These are phyloP conservation scores for Magnusiomyces tetraspermus DNA, from an alignment of 1,139 yeast species.

Conservation along the genomic window DNA sequence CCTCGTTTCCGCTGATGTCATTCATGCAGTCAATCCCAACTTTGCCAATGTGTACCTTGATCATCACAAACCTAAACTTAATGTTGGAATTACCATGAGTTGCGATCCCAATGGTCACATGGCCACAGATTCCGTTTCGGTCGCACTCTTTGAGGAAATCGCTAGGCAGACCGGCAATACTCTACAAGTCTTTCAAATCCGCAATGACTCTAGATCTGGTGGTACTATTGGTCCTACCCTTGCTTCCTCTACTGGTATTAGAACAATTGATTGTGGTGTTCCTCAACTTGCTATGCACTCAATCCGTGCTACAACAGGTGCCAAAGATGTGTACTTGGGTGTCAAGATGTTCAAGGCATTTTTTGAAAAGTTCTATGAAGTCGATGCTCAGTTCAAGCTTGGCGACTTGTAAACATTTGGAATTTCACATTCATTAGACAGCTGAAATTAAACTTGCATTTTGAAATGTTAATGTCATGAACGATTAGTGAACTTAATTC, in stretches of 20 bases:
- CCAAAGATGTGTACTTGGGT: slow-evolving; percentile 62
- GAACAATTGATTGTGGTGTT: slow-evolving; percentile 85
- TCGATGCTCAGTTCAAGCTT: slow-evolving; percentile 27
- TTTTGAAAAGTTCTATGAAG: slow-evolving; percentile 42
- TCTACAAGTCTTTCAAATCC: slow-evolving; percentile 50
- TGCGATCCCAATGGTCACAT: slow-evolving; percentile 72
- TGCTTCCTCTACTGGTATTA: slow-evolving; percentile 75
- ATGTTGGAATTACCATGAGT: slow-evolving; percentile 61
- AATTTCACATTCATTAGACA: too few relatives aligned
- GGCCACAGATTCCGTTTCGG: slow-evolving; percentile 69
- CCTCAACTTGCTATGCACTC: slow-evolving; percentile 95
- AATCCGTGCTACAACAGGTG: slow-evolving; percentile 89
- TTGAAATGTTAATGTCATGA: neutral
- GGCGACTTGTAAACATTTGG: slow-evolving; percentile 23
- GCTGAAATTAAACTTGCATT: neutral
- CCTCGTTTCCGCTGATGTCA: slow-evolving; percentile 84
- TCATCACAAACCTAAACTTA: slow-evolving; percentile 67
- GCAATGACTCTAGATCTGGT: slow-evolving; percentile 90
- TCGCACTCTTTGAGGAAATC: slow-evolving; percentile 55
- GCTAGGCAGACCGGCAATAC: slow-evolving; percentile 52
- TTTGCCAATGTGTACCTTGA: slow-evolving; percentile 58
- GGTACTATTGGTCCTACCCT: slow-evolving; percentile 92
- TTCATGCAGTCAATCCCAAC: slow-evolving; percentile 93
- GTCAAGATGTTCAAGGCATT: slow-evolving; percentile 57
- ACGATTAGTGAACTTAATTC: too few relatives aligned